These are phyloP conservation scores for Staphylotrichum tortipilum DNA, from an alignment of 495 filamentous ascomycete species.

Conservation along the genomic window DNA sequence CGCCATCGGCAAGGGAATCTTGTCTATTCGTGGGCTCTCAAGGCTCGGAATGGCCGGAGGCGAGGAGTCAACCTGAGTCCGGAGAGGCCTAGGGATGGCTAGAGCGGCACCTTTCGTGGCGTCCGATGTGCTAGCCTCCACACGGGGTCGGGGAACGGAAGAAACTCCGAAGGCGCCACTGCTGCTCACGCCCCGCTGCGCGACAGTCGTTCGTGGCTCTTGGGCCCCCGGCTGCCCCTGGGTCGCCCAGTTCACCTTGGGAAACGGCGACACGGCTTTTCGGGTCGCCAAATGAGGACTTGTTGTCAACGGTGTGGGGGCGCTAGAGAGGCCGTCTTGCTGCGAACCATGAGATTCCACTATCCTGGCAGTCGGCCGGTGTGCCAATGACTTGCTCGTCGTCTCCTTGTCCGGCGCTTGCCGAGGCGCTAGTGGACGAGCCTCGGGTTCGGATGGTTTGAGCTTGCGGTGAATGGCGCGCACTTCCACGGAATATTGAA, in stretches of 20 bases:
- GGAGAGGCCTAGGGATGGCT: background rate
- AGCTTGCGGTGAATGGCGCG: slow-evolving; percentile 1
- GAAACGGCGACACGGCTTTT: too few relatives aligned
- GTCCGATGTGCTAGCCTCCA: background rate
- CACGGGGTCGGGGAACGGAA: background rate
- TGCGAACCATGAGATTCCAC: background rate
- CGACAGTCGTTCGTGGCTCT: background rate
- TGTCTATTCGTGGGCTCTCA: background rate
- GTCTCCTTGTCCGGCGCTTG: background rate
- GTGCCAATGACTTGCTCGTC: background rate
- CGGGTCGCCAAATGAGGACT: background rate
- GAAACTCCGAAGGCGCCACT: background rate
- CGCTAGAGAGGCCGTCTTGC: background rate
- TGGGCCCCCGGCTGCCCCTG: background rate
- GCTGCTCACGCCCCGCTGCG: background rate
- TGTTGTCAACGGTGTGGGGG: background rate
- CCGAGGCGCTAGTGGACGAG: background rate
- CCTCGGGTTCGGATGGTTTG: background rate
- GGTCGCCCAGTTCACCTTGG: too few relatives aligned
- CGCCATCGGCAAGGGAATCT: background rate
- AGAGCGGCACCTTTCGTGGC: background rate
- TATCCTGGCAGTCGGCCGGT: background rate
- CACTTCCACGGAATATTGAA: slow-evolving; percentile 13
- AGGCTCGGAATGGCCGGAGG: background rate
- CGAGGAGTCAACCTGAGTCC: slow-evolving; percentile 1